Evolutionary conservation across 2,329 filamentous ascomycete species (phyloP).

Genomic region (Penicillium sp.): DNA sequence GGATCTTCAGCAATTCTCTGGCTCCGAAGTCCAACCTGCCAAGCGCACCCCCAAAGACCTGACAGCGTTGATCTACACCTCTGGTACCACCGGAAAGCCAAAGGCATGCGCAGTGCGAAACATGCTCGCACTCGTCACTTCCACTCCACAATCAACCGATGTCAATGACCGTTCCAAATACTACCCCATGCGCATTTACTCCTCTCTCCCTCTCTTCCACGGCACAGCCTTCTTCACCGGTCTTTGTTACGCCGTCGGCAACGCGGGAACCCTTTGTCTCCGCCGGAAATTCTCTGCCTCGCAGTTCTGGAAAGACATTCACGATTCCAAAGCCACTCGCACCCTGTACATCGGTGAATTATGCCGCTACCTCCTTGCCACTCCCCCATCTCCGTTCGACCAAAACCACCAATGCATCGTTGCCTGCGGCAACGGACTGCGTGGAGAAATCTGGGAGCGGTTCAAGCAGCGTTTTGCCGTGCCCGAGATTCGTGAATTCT

Average conservation of each 20-base stretch:
- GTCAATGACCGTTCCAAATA: slow-evolving; percentile 38
- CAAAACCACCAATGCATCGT: slow-evolving; percentile 42
- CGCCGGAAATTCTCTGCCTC: slow-evolving; percentile 45
- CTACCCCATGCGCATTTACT: slow-evolving; percentile 44
- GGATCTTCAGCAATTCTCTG: slow-evolving; percentile 25
- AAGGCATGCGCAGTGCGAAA: slow-evolving; percentile 44
- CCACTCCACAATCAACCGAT: slow-evolving; percentile 36
- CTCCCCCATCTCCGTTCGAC: slow-evolving; percentile 43
- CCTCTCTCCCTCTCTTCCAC: slow-evolving; percentile 46
- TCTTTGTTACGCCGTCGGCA: slow-evolving; percentile 39
- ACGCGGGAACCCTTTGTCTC: slow-evolving; percentile 40
- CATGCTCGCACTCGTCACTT: slow-evolving; percentile 34
- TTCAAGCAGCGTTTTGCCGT: slow-evolving; percentile 43
- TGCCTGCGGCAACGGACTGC: slow-evolving; percentile 46
- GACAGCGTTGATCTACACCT: slow-evolving; percentile 44
- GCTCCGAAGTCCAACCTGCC: slow-evolving; percentile 22
- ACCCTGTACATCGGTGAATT: slow-evolving; percentile 48
- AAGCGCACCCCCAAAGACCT: slow-evolving; percentile 36
- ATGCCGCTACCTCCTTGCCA: slow-evolving; percentile 45
- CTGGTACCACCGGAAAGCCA: slow-evolving; percentile 46
- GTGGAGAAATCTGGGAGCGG: slow-evolving; percentile 46
- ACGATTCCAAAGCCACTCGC: slow-evolving; percentile 40
- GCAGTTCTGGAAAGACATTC: slow-evolving; percentile 44
- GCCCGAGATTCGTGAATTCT: slow-evolving; percentile 46
- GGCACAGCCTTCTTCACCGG: slow-evolving; percentile 46